Conservation (phyloP, 345 rosid species). For the Corymbia maculata region DNA sequence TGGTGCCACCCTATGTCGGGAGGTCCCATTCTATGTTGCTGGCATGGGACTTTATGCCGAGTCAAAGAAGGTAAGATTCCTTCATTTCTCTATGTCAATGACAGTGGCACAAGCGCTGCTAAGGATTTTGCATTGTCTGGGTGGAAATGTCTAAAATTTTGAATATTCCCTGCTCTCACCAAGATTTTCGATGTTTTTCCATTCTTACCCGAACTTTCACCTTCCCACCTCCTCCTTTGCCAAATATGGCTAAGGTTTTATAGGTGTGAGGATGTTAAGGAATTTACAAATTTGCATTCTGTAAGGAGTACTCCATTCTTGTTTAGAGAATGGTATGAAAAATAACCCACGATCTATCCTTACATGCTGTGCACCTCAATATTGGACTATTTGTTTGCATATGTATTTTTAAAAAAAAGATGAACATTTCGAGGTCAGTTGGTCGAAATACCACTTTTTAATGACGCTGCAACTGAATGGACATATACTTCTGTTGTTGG, state of each 20-base stretch:
- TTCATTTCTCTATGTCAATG: not conserved
- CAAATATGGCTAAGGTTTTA: not conserved
- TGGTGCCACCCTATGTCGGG: conserved; percentile 92
- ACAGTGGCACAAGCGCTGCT: not conserved
- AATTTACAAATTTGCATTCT: not conserved
- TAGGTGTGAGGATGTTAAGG: not conserved
- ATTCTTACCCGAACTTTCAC: not conserved
- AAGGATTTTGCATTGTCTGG: not conserved
- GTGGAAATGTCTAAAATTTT: not conserved
- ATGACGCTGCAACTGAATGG: not conserved
- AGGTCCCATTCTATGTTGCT: conserved; percentile 94
- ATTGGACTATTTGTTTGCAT: not conserved
- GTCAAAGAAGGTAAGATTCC: conserved; percentile 75
- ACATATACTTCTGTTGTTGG: not conserved
- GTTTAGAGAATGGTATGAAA: not conserved
- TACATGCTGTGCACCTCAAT: not conserved
- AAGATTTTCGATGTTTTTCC: not conserved
- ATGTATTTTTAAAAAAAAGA: not conserved
- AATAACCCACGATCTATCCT: not conserved
- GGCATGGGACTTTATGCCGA: conserved; percentile 91
- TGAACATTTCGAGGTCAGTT: not conserved
- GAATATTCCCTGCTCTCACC: not conserved
- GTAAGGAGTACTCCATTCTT: not conserved
- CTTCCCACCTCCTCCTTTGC: not conserved
- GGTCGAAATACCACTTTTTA: not conserved